phyloP scores from a whole-genome alignment of 2,329 filamentous ascomycete species.

The Ophiosphaerella narmari region DNA sequence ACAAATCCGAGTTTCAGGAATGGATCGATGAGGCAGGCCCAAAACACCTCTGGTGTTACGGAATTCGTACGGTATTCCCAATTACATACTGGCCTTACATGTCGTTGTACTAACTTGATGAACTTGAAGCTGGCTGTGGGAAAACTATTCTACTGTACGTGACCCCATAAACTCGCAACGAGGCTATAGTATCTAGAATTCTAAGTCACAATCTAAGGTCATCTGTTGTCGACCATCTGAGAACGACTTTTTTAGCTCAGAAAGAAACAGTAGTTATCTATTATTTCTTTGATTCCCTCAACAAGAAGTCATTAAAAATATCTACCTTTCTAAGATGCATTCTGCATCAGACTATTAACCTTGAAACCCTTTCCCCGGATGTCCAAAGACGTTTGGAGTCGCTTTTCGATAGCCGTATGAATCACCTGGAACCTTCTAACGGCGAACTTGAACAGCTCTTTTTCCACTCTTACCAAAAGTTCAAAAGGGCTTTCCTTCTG shows the following conservation, averaged over 20 bases:
- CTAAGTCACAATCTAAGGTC: constrained; percentile 7
- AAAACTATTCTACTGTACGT: constrained; percentile 21
- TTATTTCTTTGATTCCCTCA: constrained; percentile 21
- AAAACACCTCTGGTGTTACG: constrained; percentile 24
- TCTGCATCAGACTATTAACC: constrained; percentile 13
- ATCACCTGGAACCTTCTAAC: constrained; percentile 13
- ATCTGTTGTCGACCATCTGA: constrained; percentile 14
- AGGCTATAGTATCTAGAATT: background rate
- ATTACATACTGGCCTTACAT: constrained; percentile 2
- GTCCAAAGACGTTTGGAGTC: constrained; percentile 15
- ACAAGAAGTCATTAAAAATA: constrained; percentile 16
- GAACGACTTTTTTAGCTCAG: constrained; percentile 6
- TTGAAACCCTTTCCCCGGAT: constrained; percentile 13
- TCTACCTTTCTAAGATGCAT: constrained; percentile 19
- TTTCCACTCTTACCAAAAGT: constrained; percentile 10
- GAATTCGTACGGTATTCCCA: constrained; percentile 20
- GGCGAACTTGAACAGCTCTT: constrained; percentile 16
- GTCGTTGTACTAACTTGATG: constrained; percentile 11
- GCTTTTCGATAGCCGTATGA: constrained; percentile 14
- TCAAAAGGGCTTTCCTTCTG: constrained; percentile 17
- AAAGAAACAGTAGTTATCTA: constrained; percentile 14
- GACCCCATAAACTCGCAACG: background rate
- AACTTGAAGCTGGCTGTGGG: constrained; percentile 18
- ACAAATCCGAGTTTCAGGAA: constrained; percentile 12
- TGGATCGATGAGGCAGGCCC: constrained; percentile 12